These are phyloP conservation scores for Nitzschia putrida DNA, from an alignment of 108 stramenopile genomes.

Conservation along the genomic window DNA sequence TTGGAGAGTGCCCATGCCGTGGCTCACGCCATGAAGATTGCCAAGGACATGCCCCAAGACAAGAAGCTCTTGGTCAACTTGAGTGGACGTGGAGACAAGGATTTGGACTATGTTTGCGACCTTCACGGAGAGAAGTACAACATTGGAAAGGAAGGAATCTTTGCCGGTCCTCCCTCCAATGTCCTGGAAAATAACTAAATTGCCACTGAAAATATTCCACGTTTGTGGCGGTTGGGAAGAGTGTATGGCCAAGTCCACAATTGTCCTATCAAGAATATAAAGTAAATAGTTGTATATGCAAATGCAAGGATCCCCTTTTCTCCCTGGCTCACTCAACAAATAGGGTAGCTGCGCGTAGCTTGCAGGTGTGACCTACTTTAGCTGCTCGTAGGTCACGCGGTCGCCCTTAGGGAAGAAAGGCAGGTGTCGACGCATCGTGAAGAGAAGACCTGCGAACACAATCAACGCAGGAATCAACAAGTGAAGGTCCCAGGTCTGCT, in stretches of 20 bases:
- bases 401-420: neutral
- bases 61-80: slow-evolving; percentile 91
- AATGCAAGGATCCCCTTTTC: too few relatives aligned
- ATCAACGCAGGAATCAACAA: slow-evolving; percentile 20
- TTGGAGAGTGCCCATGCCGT: slow-evolving; percentile 94
- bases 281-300: too few relatives aligned
- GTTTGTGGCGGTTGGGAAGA: neutral
- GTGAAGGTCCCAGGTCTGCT: neutral
- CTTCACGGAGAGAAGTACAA: slow-evolving; percentile 15
- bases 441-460: slow-evolving; percentile 7
- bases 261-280: neutral
- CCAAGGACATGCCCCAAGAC: slow-evolving; percentile 79
- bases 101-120: slow-evolving; percentile 67
- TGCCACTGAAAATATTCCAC: too few relatives aligned
- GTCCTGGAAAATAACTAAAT: neutral
- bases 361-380: slow-evolving; percentile 4
- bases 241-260: neutral
- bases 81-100: slow-evolving; percentile 97
- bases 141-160: slow-evolving; percentile 24
- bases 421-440: slow-evolving; percentile 1
- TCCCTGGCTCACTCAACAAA: too few relatives aligned
- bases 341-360: too few relatives aligned
- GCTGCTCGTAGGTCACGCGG: slow-evolving; percentile 8
- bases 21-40: slow-evolving; percentile 86
- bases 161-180: slow-evolving; percentile 22